A percentile compares a stretch with the other conserved stretches of the same genome.
Conservation (phyloP, 164 flowering plant genomes). For the Vitis amurensis region DNA sequence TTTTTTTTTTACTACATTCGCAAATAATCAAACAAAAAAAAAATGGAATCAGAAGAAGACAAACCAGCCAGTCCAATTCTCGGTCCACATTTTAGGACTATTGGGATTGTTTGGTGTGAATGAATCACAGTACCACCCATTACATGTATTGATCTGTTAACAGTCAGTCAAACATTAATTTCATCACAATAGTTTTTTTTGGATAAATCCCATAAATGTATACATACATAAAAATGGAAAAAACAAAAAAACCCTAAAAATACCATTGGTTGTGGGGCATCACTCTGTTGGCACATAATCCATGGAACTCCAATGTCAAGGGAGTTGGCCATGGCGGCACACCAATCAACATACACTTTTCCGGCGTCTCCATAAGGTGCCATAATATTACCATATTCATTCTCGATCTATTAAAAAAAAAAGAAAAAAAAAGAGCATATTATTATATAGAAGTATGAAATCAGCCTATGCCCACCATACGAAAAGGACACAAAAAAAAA, state of each 20-base stretch:
- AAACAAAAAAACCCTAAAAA: not conserved
- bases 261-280: conserved; percentile 63
- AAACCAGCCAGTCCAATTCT: conserved; percentile 62
- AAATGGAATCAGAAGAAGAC: conserved; percentile 6
- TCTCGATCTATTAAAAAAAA: conserved; percentile 43
- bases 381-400: conserved; percentile 56
- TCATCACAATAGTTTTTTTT: too few species aligned
- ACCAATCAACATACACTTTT: conserved; percentile 55
- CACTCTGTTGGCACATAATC: conserved; percentile 66
- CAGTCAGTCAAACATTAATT: not conserved
- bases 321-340: conserved; percentile 52
- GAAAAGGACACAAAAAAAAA: not conserved
- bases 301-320: conserved; percentile 60
- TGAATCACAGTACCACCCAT: conserved; percentile 62
- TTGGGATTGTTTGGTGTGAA: conserved; percentile 40
- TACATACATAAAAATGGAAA: too few species aligned
- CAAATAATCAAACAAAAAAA: too few species aligned
- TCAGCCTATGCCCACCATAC: not conserved
- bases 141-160: conserved; percentile 68
- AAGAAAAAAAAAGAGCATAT: too few species aligned
- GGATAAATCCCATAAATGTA: not conserved
- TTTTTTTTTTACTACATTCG: too few species aligned
- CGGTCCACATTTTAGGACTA: conserved; percentile 61
- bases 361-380: conserved; percentile 54
- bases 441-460: not conserved